Evolutionary conservation across 2,329 filamentous ascomycete species (phyloP).

Genomic region (Trichophaea hybrida): DNA sequence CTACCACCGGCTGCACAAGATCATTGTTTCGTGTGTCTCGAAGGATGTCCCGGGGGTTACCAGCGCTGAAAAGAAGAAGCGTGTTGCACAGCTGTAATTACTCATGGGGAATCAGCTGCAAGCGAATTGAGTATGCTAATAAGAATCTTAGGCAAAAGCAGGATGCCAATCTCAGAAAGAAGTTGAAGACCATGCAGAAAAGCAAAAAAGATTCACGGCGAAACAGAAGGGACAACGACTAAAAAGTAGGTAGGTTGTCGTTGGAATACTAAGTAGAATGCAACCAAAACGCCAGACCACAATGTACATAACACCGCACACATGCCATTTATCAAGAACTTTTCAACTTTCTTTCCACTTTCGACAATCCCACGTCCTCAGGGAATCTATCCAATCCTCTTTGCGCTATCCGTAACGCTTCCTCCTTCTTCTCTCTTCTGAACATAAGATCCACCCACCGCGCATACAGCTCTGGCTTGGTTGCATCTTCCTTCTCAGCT

Average conservation of each 20-base stretch:
- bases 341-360: not conserved
- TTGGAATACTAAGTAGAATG: not conserved
- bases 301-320: not conserved
- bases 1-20: slow-evolving; percentile 15
- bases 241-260: not conserved
- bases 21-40: slow-evolving; percentile 9
- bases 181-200: slow-evolving; percentile 8
- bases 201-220: slow-evolving; percentile 7
- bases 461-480: slow-evolving; percentile 8
- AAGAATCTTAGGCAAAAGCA: not conserved
- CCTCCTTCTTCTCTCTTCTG: not conserved
- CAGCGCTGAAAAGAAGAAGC: slow-evolving; percentile 13
- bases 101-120: not conserved
- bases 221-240: slow-evolving; percentile 6
- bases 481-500: slow-evolving; percentile 13
- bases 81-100: slow-evolving; percentile 18
- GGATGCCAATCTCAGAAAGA: not conserved
- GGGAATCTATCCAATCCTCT: not conserved
- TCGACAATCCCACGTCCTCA: not conserved
- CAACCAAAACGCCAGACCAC: not conserved
- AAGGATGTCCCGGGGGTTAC: slow-evolving; percentile 18
- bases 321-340: not conserved
- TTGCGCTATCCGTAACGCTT: slow-evolving; percentile 5
- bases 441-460: slow-evolving; percentile 9
- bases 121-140: not conserved